Percentiles rank a stretch among this genome's conserved stretches.
These are phyloP conservation scores for Neurospora cerealis DNA, from an alignment of 495 filamentous ascomycete genomes.

Conservation along the genomic window DNA sequence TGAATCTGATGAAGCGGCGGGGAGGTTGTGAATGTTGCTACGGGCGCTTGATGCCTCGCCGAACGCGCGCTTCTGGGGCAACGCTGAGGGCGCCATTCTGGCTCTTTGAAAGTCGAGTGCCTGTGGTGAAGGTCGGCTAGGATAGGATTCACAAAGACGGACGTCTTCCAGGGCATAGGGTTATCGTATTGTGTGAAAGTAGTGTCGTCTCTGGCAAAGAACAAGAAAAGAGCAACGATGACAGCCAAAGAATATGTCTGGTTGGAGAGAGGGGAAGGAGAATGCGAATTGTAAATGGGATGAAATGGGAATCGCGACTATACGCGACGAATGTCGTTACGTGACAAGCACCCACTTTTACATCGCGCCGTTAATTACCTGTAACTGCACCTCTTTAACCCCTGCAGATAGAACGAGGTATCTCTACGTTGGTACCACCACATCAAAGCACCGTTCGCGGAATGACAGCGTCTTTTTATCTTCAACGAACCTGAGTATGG, in stretches of 20 bases:
- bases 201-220: neutral
- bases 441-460: neutral
- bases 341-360: neutral
- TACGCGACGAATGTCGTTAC: neutral
- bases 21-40: slow-evolving; percentile 32
- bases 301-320: neutral
- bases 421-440: neutral
- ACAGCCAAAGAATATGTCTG: neutral
- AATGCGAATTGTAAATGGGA: neutral
- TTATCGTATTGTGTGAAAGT: neutral
- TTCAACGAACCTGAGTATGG: neutral
- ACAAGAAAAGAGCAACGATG: neutral
- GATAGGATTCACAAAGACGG: neutral
- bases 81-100: slow-evolving; percentile 30
- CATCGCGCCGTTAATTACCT: neutral
- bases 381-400: neutral
- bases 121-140: neutral
- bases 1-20: slow-evolving; percentile 15
- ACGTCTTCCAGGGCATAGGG: neutral
- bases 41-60: slow-evolving; percentile 39
- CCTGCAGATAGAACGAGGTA: neutral
- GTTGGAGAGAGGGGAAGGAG: neutral
- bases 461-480: neutral
- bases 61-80: slow-evolving; percentile 46
- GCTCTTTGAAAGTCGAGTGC: neutral